Base-by-base conservation (phyloP, 1,284 basidiomycete genomes). In the Agroathelia rolfsii region DNA sequence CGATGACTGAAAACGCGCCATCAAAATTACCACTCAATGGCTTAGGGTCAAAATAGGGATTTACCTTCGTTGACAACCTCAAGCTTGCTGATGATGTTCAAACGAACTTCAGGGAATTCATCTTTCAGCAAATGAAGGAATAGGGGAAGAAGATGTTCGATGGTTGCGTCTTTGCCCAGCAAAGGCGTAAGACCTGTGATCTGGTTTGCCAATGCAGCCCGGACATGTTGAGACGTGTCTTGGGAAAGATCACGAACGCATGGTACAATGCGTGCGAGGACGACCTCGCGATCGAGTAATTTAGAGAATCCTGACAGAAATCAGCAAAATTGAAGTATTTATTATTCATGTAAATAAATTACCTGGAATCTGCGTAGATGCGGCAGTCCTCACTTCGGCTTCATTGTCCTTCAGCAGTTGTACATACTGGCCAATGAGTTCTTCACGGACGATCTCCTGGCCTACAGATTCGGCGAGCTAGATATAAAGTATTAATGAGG, bases 61-160 rank as follows among this genome's bases (percentile, higher is more conserved):
- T 36, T 49, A 92, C 89, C 89, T 39, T 76, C 69, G 55, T 98
- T 95, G 46, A 99, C 94, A 37, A 84, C 85, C 60, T 99, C 95
- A 30, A 99, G 73, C 61, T 98, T 98, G 62, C 92, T 93, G 62
- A 99, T 99, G 50, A 99, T 88, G 59, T 99, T 97, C 45, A 98
- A 64, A 41, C 95, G 76, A 21, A 99, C 95, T 50, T 99, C 95
- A 9, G 93, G 89, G 67, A 97, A 98, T 51, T 99, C 95, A 53
- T 99, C 95, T 64, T 98, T 98, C 41, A 99, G 68, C 29, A 99
- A 69, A 51, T 93, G 89, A 29, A 98, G 68, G 75, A 98, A 99
- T 20, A 98, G 67, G 3, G 94, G 95, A 15, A 98, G 69, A n/a
- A 98, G 72, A 51, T 97, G 84, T 60, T 99, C 94, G 47, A 93